Conservation (phyloP, 2,329 filamentous ascomycete genomes). For the Akanthomyces muscarius region DNA sequence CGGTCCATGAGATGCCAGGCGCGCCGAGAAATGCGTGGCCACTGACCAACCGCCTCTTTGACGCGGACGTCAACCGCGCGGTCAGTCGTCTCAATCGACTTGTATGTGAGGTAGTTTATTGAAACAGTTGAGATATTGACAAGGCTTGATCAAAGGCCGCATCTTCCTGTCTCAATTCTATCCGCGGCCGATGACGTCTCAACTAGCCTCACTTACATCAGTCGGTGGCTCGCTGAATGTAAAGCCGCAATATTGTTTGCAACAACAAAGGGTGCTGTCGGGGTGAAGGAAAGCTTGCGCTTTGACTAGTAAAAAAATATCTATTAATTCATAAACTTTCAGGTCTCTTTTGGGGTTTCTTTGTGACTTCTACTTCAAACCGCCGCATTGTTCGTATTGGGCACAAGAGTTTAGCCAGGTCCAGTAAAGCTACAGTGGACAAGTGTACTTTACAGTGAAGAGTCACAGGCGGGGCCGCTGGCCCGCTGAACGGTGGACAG, state of each 20-base stretch:
- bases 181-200: background rate
- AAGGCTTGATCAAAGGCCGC: background rate
- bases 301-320: too few species aligned
- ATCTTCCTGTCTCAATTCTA: background rate
- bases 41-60: background rate
- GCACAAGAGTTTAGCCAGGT: too few species aligned
- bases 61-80: background rate
- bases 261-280: too few species aligned
- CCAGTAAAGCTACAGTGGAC: background rate
- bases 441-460: background rate
- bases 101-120: background rate
- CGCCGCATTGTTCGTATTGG: too few species aligned
- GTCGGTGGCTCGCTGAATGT: too few species aligned
- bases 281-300: too few species aligned
- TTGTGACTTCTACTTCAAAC: too few species aligned
- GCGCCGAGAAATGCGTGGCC: background rate
- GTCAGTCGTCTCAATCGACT: background rate
- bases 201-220: background rate
- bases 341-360: background rate
- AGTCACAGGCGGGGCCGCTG: background rate
- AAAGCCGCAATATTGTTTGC: too few species aligned
- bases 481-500: background rate
- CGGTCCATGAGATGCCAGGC: background rate
- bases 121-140: background rate
- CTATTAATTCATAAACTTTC: too few species aligned